phyloP scores from a whole-genome alignment of 2,329 filamentous ascomycete genomes.

The Drechmeria coniospora region DNA sequence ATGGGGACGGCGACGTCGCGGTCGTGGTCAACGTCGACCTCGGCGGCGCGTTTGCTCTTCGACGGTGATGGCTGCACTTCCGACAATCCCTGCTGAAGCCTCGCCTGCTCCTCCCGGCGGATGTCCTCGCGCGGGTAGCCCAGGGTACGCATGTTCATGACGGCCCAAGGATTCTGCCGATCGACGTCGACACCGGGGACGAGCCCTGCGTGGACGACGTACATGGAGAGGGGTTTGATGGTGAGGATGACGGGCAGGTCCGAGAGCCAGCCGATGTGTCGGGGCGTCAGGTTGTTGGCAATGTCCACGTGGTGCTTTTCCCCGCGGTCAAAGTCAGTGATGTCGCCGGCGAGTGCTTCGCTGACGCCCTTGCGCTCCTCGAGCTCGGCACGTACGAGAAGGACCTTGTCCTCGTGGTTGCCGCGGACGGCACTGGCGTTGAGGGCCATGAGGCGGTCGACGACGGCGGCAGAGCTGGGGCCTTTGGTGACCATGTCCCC shows the following conservation, averaged over 20 bases:
- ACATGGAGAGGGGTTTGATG: constrained; percentile 47
- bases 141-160: constrained; percentile 87
- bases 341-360: constrained; percentile 10
- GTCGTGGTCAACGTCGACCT: constrained; percentile 10
- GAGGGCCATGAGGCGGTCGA: constrained; percentile 58
- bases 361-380: constrained; percentile 11
- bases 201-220: constrained; percentile 74
- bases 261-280: constrained; percentile 55
- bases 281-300: constrained; percentile 32
- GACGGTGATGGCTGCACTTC: constrained; percentile 2
- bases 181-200: constrained; percentile 58
- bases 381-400: constrained; percentile 41
- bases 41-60: constrained; percentile 3
- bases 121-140: constrained; percentile 32
- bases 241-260: constrained; percentile 64
- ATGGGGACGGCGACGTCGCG: constrained; percentile 19
- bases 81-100: too few species aligned
- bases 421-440: constrained; percentile 73
- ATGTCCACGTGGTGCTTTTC: constrained; percentile 32
- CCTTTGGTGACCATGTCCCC: constrained; percentile 80
- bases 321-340: constrained; percentile 16
- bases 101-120: constrained; percentile 20
- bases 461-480: constrained; percentile 63
- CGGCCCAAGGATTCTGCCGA: constrained; percentile 58
- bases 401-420: constrained; percentile 79